Evolutionary conservation across 2,329 filamentous ascomycete genomes (phyloP), one percentile per base, ranked within the genome.

Genomic region (Fusarium drepaniforme): DNA sequence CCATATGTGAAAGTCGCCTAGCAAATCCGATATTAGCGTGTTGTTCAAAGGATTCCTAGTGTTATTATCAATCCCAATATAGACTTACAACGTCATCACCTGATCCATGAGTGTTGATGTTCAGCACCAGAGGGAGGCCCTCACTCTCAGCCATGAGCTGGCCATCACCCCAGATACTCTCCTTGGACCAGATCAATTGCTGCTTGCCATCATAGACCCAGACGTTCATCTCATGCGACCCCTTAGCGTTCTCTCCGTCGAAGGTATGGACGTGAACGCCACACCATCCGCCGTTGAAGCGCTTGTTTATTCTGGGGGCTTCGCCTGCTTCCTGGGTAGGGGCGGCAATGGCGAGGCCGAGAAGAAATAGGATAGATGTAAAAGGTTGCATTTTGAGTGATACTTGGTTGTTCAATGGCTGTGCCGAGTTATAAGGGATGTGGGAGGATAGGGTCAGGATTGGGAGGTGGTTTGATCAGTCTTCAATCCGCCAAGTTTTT

Each of bases 1-100:
- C 61, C 61, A n/a, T 64, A 64, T 8, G 61, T 42, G 35, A 64
- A 59, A 8, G 56, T 59, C 1, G 56, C 56, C 56, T 59, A 8
- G 16, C 4, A 4, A 16, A 28, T 37, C 16, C 4, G 1, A 16
- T 4, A 8, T 38, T 15, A 59, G 16, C 9, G 5, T 2, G 8
- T 7, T 16, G 8, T 11, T 49, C 8, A 49, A 25, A 3, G 8
- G 1, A 4, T 5, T 25, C 8, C 9, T 16, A 4, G 4, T 1
- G 13, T 13, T 51, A 2, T n/a, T 5, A 51, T n/a, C 1, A 9
- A n/a, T 18, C 2, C 9, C 4, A n/a, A 11, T 23, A 3, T 2
- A 7, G 23, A 40, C 56, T 59, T 59, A 59, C 56, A 13, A 59
- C 56, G 21, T 59, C 35, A 18, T 59, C 56, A 0, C 23, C 56